These are phyloP conservation scores for Camellia lanceoleosa DNA, from an alignment of 148 eudicot species.

Conservation along the genomic window DNA sequence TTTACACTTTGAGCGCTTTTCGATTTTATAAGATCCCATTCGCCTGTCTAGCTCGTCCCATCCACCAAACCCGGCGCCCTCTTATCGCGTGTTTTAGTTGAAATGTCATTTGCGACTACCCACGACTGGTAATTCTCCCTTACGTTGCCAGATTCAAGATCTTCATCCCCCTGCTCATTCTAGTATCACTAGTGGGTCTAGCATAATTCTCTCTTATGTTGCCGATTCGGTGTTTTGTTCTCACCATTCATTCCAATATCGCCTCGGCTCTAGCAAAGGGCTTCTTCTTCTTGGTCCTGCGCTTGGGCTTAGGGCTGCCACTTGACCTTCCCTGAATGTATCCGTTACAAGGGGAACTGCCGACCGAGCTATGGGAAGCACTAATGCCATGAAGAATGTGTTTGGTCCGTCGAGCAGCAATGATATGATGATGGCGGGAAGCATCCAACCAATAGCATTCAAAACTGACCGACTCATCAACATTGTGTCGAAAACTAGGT, in stretches of 20 bases:
- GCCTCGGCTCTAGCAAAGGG: slow-evolving; percentile 27
- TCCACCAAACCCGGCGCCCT: slow-evolving; percentile 54
- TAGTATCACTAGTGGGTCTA: slow-evolving; percentile 19
- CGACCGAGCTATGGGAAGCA: slow-evolving; percentile 70
- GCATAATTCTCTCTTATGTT: slow-evolving; percentile 27
- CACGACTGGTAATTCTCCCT: slow-evolving; percentile 39
- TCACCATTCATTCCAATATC: slow-evolving; percentile 12
- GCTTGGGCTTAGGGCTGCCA: slow-evolving; percentile 26
- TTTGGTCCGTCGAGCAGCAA: slow-evolving; percentile 50
- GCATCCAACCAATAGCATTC: slow-evolving; percentile 70
- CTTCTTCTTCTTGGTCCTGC: slow-evolving; percentile 32
- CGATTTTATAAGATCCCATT: slow-evolving; percentile 19
- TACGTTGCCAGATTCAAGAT: slow-evolving; percentile 13
- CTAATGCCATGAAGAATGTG: slow-evolving; percentile 65
- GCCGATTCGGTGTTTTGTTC: slow-evolving; percentile 8
- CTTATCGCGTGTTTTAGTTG: slow-evolving; percentile 24
- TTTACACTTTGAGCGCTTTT: slow-evolving; percentile 15
- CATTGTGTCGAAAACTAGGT: background rate
- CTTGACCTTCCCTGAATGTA: slow-evolving; percentile 41
- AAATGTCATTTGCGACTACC: slow-evolving; percentile 24
- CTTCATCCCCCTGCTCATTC: slow-evolving; percentile 13
- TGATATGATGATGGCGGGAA: slow-evolving; percentile 64
- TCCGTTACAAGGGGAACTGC: slow-evolving; percentile 54
- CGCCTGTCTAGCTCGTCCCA: slow-evolving; percentile 72
- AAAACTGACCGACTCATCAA: slow-evolving; percentile 42